Evolutionary conservation across 768 basidiomycete genomes (phyloP).

Genomic region (Serendipita sp.): DNA sequence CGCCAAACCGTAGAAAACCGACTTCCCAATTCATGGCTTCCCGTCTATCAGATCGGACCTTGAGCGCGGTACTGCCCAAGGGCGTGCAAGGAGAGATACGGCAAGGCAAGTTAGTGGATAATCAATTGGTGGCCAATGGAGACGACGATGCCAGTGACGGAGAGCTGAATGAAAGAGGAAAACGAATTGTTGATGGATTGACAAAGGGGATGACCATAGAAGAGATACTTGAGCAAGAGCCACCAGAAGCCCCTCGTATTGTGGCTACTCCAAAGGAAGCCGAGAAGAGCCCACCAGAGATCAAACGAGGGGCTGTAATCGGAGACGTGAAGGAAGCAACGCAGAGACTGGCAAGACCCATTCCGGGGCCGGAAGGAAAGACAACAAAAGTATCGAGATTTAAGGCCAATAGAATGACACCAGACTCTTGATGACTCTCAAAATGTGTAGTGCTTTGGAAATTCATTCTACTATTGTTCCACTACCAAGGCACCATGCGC

Average conservation of each 20-base stretch:
- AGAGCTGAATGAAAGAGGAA: not conserved
- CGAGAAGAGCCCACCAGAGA: not conserved
- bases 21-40: not conserved
- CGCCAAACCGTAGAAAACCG: not conserved
- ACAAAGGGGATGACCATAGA: not conserved
- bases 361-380: not conserved
- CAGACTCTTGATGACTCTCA: not conserved
- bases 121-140: not conserved
- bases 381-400: not conserved
- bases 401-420: not conserved
- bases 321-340: not conserved
- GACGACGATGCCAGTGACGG: not conserved
- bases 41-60: not conserved
- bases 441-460: not conserved
- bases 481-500: constrained; percentile 69
- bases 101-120: not conserved
- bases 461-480: not conserved
- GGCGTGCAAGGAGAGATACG: not conserved
- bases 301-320: not conserved
- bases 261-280: not conserved
- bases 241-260: not conserved
- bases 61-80: not conserved
- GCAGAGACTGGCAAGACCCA: not conserved
- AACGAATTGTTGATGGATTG: not conserved
- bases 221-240: not conserved